Evolutionary conservation across 805 yeast genomes (phyloP).

Genomic region (Candida suzukii): DNA sequence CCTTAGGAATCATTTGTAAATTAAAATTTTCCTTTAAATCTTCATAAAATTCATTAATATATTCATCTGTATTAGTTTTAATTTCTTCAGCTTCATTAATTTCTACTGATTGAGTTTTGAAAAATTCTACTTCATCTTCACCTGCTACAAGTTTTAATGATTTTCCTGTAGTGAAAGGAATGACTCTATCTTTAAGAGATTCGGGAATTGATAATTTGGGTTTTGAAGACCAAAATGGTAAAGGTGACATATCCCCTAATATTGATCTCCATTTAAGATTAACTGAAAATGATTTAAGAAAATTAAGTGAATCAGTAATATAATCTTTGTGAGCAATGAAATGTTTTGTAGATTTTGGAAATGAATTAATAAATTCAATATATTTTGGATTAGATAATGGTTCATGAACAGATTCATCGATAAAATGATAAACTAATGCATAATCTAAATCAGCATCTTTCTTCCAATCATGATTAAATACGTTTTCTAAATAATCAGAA

Average conservation of each 20-base stretch:
- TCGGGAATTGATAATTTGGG: conserved; percentile 22
- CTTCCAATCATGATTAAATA: conserved; percentile 19
- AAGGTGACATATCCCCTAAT: conserved; percentile 35
- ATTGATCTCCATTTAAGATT: conserved; percentile 52
- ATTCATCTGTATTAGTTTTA: conserved; percentile 1
- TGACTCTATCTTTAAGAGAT: conserved; percentile 11
- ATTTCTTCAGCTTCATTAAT: conserved; percentile 2
- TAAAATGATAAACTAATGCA: conserved; percentile 64
- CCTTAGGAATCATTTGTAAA: conserved; percentile 4
- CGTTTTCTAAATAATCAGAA: conserved; percentile 31
- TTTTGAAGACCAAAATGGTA: conserved; percentile 27
- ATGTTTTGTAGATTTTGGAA: conserved; percentile 49
- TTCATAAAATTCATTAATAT: conserved; percentile 19
- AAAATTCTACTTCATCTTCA: conserved; percentile 1
- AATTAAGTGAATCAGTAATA: conserved; percentile 54
- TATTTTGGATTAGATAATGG: conserved; percentile 36
- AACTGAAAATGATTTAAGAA: conserved; percentile 45
- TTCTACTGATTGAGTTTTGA: no score
- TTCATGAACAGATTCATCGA: conserved; percentile 48
- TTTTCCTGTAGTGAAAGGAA: conserved; percentile 24
- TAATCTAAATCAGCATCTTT: conserved; percentile 27
- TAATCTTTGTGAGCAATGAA: conserved; percentile 66
- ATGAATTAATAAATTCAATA: conserved; percentile 41
- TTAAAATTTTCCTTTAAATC: conserved; percentile 15
- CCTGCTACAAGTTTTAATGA: conserved; percentile 14